Conservation (phyloP, 495 filamentous ascomycete species). For the Bombardia bombarda region DNA sequence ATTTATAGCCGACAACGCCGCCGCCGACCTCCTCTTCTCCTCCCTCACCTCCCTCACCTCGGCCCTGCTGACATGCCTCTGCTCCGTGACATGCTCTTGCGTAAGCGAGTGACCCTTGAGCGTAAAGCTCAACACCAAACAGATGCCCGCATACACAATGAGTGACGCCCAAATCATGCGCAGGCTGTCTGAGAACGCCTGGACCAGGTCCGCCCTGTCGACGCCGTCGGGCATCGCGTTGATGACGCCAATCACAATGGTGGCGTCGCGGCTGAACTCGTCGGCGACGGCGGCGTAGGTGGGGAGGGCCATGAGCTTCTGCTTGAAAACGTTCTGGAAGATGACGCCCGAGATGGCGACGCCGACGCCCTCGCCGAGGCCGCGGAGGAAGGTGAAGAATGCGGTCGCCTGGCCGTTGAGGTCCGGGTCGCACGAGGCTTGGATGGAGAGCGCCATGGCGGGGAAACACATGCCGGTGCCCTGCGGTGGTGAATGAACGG, state of each 20-base stretch:
- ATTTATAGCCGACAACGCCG: background rate
- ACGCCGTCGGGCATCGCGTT: constrained; percentile 40
- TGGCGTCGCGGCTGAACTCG: constrained; percentile 48
- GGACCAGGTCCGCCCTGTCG: constrained; percentile 36
- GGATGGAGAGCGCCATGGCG: constrained; percentile 38
- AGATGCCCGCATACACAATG: constrained; percentile 16
- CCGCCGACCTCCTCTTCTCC: background rate
- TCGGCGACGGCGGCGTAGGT: constrained; percentile 36
- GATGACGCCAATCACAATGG: constrained; percentile 51
- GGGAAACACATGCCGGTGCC: constrained; percentile 47
- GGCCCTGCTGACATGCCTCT: constrained; percentile 8
- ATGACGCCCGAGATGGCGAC: constrained; percentile 46
- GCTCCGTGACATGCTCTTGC: constrained; percentile 15
- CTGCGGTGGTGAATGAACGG: background rate
- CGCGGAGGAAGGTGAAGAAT: constrained; percentile 50
- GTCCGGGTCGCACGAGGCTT: constrained; percentile 27
- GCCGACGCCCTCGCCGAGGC: constrained; percentile 41
- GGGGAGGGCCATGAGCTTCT: constrained; percentile 35
- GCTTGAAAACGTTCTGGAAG: constrained; percentile 55
- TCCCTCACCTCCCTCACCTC: constrained; percentile 7
- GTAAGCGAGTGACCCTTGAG: constrained; percentile 12
- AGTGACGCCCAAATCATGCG: constrained; percentile 51
- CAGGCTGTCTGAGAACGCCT: constrained; percentile 49
- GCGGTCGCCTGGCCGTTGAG: constrained; percentile 31
- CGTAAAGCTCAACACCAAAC: constrained; percentile 10